A percentile compares a stretch with the other conserved stretches of the same genome.
These are phyloP conservation scores for Roridomyces roridus DNA, from an alignment of 768 basidiomycete genomes.

Conservation along the genomic window DNA sequence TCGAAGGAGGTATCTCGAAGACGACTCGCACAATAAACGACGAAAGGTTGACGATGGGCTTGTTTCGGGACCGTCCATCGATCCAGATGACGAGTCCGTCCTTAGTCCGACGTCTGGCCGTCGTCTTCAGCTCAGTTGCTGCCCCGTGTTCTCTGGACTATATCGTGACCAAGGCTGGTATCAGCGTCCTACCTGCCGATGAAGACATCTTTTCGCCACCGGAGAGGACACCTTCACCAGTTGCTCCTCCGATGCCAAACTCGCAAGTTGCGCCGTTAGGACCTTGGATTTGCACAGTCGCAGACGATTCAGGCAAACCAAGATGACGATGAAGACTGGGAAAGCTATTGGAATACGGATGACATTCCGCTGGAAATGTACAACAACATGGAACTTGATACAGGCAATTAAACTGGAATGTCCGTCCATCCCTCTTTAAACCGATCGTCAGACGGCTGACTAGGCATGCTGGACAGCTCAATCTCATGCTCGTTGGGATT, in stretches of 20 bases:
- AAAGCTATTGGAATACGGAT: constrained; percentile 50
- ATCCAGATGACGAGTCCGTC: constrained; percentile 47
- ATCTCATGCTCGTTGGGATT: background rate
- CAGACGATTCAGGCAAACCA: constrained; percentile 26
- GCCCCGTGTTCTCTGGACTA: constrained; percentile 73
- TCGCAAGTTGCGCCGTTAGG: constrained; percentile 41
- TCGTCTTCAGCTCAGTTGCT: constrained; percentile 77
- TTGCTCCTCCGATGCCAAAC: background rate
- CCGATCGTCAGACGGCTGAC: background rate
- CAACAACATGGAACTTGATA: constrained; percentile 22
- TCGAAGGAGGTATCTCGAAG: constrained; percentile 62
- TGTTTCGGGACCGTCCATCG: background rate
- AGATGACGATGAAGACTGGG: constrained; percentile 58
- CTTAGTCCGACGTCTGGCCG: constrained; percentile 73
- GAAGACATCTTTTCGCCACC: constrained; percentile 3
- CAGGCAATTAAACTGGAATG: constrained; percentile 9
- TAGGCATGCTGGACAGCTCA: constrained; percentile 1
- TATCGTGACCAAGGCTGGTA: constrained; percentile 67
- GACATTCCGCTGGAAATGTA: constrained; percentile 46
- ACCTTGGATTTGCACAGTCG: constrained; percentile 36
- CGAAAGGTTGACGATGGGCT: constrained; percentile 24
- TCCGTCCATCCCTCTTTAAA: constrained; percentile 14
- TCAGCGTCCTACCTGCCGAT: constrained; percentile 41
- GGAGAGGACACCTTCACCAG: background rate
- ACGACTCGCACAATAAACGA: constrained; percentile 37